Conservation (phyloP, 306 rosid species). For the Sesbania bispinosa region DNA sequence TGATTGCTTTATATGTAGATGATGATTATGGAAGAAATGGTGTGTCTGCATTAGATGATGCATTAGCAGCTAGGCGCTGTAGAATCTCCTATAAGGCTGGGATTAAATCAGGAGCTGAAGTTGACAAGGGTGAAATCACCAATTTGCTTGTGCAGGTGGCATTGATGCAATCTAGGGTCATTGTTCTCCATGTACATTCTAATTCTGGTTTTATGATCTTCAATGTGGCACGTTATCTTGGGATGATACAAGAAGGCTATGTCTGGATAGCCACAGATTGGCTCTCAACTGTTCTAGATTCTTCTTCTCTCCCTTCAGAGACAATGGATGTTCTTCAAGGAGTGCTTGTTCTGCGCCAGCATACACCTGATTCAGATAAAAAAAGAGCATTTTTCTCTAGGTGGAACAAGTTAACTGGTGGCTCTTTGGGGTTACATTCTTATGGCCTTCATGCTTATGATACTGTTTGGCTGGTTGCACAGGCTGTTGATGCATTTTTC, state of each 20-base stretch:
- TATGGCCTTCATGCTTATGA: slow-evolving; percentile 92
- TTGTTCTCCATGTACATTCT: slow-evolving; percentile 80
- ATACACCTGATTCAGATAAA: slow-evolving; percentile 71
- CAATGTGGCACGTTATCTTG: slow-evolving; percentile 68
- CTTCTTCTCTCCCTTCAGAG: slow-evolving; percentile 43
- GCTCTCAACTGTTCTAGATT: slow-evolving; percentile 78
- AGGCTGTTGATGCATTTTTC: slow-evolving; percentile 70
- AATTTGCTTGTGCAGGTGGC: slow-evolving; percentile 73
- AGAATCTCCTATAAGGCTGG: slow-evolving; percentile 68
- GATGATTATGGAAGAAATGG: slow-evolving; percentile 90
- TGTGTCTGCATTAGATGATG: slow-evolving; percentile 64
- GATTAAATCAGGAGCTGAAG: slow-evolving; percentile 43
- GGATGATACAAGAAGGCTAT: slow-evolving; percentile 78
- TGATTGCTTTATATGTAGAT: slow-evolving; percentile 68
- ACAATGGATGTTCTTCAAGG: slow-evolving; percentile 66
- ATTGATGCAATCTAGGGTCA: slow-evolving; percentile 72
- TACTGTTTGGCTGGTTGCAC: slow-evolving; percentile 81
- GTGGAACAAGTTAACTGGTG: slow-evolving; percentile 78
- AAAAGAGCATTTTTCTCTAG: slow-evolving; percentile 59
- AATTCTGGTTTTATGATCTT: slow-evolving; percentile 63
- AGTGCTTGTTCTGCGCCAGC: slow-evolving; percentile 73
- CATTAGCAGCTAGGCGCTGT: slow-evolving; percentile 65
- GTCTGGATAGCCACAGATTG: slow-evolving; percentile 97
- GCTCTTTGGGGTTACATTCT: slow-evolving; percentile 69
- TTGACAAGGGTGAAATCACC: slow-evolving; percentile 42